Base-by-base conservation (phyloP, 495 filamentous ascomycete genomes). In the Aspergillus bridgeri region DNA sequence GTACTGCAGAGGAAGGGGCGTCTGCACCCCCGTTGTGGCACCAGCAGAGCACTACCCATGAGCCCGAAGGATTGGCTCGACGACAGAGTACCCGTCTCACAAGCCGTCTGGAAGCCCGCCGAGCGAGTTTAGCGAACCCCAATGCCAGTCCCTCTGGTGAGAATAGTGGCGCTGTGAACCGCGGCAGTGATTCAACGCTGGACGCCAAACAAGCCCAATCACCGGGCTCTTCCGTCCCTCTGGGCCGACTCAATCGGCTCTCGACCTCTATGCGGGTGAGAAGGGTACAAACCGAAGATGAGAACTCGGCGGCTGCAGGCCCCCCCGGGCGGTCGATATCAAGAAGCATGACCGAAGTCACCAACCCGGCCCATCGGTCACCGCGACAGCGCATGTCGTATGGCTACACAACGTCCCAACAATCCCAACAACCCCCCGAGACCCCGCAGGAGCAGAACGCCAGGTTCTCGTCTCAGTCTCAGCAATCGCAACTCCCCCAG, bases 51-150 rank as follows among this genome's bases (percentile, higher is more conserved):
- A 55, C 68, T 15, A 81, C 65, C 46, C 69, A 74, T n/a, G 81
- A 84, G 54, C 70, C 76, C 6, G 73, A 78, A 58, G 53, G 42
- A 13, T 9, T 65, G n/a, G 53, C 64, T 44, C 65, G 67, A 38
- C 67, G 64, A 72, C 53, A 78, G 68, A 67, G 76, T 76, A 88
- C 79, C 11, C 83, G 90, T 60, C 80, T 87, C 8, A 73, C 86
- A 44, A 86, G 85, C 61, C 86, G 89, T 18, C 77, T 89, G 29
- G 90, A 93, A 68, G 86, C 89, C 49, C 85, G 86, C 60, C 80
- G 91, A 51, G 78, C 77, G 48, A 90, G 83, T 47, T 67, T 89
- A 48, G 74, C 87, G 18, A 77, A 78, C 50, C 60, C 75, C 13
- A 78, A 73, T 27, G 53, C 19, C 21, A 58, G 56, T 49, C 18